Conservation (phyloP, 78 protist species). For the Dictyostelium firmibasis region DNA sequence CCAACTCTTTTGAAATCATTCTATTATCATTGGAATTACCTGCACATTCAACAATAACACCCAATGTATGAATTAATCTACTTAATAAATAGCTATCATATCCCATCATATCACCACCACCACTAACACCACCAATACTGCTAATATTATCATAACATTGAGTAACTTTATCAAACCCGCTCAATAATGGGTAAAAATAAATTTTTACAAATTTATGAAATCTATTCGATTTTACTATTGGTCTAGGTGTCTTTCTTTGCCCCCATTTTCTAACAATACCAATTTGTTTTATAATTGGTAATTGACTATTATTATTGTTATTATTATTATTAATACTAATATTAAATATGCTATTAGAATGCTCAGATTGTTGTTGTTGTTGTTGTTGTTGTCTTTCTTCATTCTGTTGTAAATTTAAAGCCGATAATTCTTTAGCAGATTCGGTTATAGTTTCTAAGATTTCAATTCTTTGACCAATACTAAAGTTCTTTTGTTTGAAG, state of each 20-base stretch:
- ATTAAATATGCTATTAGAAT: neutral
- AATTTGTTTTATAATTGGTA: neutral
- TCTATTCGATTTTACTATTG: neutral
- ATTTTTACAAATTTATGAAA: slow-evolving; percentile 16
- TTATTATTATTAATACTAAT: neutral
- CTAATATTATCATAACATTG: slow-evolving; percentile 12
- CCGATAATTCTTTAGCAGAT: slow-evolving; percentile 24
- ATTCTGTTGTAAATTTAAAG: neutral
- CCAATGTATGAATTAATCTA: slow-evolving; percentile 23
- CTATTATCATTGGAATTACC: slow-evolving; percentile 12
- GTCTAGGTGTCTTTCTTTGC: slow-evolving; percentile 16
- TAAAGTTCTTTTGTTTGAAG: slow-evolving; percentile 22
- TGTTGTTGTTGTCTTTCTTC: slow-evolving; percentile 6
- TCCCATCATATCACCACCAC: slow-evolving; percentile 1
- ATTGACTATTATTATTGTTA: neutral
- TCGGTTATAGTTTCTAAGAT: slow-evolving; percentile 22
- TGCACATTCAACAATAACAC: slow-evolving; percentile 56
- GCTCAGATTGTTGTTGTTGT: neutral
- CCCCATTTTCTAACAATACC: slow-evolving; percentile 55
- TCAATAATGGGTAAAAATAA: slow-evolving; percentile 51
- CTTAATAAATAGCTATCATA: slow-evolving; percentile 14
- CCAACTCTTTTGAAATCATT: slow-evolving; percentile 21
- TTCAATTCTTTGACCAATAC: slow-evolving; percentile 58
- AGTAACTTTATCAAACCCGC: slow-evolving; percentile 33
- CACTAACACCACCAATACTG: neutral